These are phyloP conservation scores for Suillus weaverae DNA, from an alignment of 768 basidiomycete species.

Conservation along the genomic window DNA sequence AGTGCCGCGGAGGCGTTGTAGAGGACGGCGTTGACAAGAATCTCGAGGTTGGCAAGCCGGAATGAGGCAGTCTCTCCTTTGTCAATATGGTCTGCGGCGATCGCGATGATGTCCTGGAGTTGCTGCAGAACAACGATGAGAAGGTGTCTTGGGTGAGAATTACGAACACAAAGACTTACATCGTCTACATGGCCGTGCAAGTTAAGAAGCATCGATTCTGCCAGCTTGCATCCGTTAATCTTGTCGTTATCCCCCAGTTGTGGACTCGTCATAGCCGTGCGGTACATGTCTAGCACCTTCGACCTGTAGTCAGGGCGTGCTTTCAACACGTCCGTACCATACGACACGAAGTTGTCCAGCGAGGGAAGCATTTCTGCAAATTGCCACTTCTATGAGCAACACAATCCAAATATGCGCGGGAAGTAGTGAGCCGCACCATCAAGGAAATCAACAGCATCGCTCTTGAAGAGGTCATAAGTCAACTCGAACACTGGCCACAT, in stretches of 20 bases:
- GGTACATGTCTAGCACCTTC: constrained; percentile 84
- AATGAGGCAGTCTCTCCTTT: constrained; percentile 62
- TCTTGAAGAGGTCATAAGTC: constrained; percentile 81
- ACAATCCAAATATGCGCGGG: background rate
- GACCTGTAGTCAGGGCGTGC: constrained; percentile 70
- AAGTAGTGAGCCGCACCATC: constrained; percentile 54
- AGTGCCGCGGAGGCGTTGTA: constrained; percentile 83
- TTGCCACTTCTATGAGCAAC: background rate
- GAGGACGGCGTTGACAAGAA: constrained; percentile 77
- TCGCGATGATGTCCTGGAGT: constrained; percentile 63
- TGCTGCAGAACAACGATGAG: constrained; percentile 37
- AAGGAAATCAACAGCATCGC: constrained; percentile 81
- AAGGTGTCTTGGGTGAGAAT: background rate
- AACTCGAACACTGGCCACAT: constrained; percentile 90
- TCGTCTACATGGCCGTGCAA: constrained; percentile 78
- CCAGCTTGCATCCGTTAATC: constrained; percentile 82
- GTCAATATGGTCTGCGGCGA: constrained; percentile 60
- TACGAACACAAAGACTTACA: constrained; percentile 40
- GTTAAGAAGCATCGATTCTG: constrained; percentile 80
- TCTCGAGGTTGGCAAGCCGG: constrained; percentile 77
- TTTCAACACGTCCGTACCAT: constrained; percentile 75
- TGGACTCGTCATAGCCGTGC: constrained; percentile 63
- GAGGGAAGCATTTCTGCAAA: constrained; percentile 81
- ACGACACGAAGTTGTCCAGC: constrained; percentile 87
- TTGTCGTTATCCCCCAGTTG: constrained; percentile 83